A percentile compares a stretch with the other conserved stretches of the same genome.
phyloP scores from a whole-genome alignment of 768 basidiomycete species.

The Serendipita indica region DNA sequence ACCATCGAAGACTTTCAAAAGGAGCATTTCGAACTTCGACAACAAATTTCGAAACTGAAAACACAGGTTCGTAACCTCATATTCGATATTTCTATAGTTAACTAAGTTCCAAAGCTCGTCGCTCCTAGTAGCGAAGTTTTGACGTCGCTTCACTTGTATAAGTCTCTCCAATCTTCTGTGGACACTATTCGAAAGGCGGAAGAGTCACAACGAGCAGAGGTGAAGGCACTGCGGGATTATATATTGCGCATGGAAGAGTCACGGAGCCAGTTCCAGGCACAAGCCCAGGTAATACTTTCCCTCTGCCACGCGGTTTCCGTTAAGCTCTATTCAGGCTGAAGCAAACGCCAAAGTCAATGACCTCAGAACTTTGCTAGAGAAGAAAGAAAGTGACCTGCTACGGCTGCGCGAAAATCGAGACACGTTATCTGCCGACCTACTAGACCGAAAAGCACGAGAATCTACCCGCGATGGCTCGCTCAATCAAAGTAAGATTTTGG shows the following conservation, averaged over 20 bases:
- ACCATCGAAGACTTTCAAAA: background rate
- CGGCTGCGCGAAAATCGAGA: slow-evolving; percentile 63
- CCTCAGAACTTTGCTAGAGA: slow-evolving; percentile 40
- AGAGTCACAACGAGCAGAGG: slow-evolving; percentile 35
- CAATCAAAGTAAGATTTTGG: slow-evolving; percentile 50
- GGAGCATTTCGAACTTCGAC: background rate
- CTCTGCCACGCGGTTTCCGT: slow-evolving; percentile 9
- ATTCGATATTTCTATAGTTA: slow-evolving; percentile 26
- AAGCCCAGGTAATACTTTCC: background rate
- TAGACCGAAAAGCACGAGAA: slow-evolving; percentile 56
- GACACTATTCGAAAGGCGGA: slow-evolving; percentile 22
- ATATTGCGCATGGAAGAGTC: slow-evolving; percentile 32
- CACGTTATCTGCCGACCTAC: slow-evolving; percentile 44
- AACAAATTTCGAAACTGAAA: slow-evolving; percentile 15
- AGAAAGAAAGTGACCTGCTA: slow-evolving; percentile 49
- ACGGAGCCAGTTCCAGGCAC: slow-evolving; percentile 11
- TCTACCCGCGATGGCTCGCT: slow-evolving; percentile 38
- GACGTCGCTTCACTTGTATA: slow-evolving; percentile 27
- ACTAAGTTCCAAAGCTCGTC: slow-evolving; percentile 36
- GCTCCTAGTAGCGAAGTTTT: slow-evolving; percentile 23
- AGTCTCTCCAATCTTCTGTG: slow-evolving; percentile 29
- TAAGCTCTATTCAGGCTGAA: slow-evolving; percentile 22
- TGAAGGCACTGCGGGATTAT: slow-evolving; percentile 30
- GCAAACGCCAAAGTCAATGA: slow-evolving; percentile 46
- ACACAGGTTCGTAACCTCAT: slow-evolving; percentile 47